Percentiles rank a stretch among this genome's conserved stretches.
Evolutionary conservation across 768 basidiomycete genomes (phyloP).

Genomic region (Lentinula lateritia): DNA sequence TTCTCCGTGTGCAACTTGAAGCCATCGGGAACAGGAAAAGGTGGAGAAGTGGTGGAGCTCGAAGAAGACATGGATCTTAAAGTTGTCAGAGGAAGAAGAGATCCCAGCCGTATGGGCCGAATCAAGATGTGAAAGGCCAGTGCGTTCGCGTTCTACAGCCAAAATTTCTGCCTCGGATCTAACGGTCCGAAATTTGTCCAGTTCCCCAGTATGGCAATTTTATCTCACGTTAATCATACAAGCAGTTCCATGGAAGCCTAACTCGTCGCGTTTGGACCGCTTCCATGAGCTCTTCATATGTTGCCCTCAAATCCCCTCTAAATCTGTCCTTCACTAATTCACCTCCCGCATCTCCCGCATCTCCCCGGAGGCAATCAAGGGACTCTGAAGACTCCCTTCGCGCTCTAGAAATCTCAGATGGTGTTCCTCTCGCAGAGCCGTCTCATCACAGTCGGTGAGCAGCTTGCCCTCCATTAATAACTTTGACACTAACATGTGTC

Average conservation of each 20-base stretch:
- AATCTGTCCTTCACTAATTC: conserved; percentile 12
- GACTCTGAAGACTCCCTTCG: conserved; percentile 75
- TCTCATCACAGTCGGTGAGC: conserved; percentile 30
- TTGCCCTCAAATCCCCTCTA: conserved; percentile 1
- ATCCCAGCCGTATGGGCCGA: background rate
- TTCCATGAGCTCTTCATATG: conserved; percentile 8
- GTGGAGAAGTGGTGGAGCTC: background rate
- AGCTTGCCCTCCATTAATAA: background rate
- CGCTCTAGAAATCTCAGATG: conserved; percentile 73
- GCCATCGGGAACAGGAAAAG: conserved; percentile 58
- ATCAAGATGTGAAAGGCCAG: background rate
- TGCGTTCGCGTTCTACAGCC: background rate
- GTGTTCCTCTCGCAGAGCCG: conserved; percentile 31
- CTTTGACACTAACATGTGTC: background rate
- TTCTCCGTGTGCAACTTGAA: conserved; percentile 80
- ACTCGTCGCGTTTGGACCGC: background rate
- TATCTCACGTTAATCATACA: background rate
- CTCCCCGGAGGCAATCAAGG: conserved; percentile 32
- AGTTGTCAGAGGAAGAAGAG: background rate
- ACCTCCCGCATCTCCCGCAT: conserved; percentile 26
- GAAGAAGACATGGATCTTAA: background rate
- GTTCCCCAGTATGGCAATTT: background rate
- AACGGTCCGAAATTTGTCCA: background rate
- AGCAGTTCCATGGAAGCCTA: background rate
- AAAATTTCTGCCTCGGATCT: background rate